Evolutionary conservation across 257 asterid genomes (phyloP), one percentile per base, ranked within the genome.

Genomic region (Solanum chmielewskii): DNA sequence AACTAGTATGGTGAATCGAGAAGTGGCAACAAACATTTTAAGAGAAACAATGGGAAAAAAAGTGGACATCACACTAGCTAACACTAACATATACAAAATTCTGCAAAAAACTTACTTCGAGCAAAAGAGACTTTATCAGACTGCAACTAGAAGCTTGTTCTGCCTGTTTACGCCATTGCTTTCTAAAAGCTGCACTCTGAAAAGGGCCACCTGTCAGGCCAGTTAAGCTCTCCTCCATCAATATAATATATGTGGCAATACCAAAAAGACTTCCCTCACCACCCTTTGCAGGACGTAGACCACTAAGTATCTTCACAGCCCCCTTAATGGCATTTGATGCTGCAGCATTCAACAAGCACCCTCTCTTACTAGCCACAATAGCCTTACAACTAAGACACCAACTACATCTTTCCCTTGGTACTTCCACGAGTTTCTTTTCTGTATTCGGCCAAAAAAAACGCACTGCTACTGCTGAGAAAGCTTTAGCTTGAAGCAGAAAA

Each of bases 351-450:
- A 96, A 88, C 91, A 96, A 90, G 90, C 98, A 96, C 13, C 92
- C 98, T 92, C 90, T 93, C 91, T 89, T 96, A 94, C 98, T 96
- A 59, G 90, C 60, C 35, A 91, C 94, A 77, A 89, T 60, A 87
- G 97, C 94, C 90, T 92, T 93, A 89, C 99, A 96, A 82, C 92
- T 88, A 92, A 94, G 87, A 90, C 98, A 96, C 99, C 98, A 96
- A 89, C 98, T 91, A 88, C 99, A 96, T 91, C 98, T 93, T 92
- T 96, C 99, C 91, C 98, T 91, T 45, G 98, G 97, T 84, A 93
- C 93, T 87, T 95, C 99, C 64, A 92, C 88, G 35, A 96, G 94
- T 89, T 92, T 95, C 91, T 90, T 95, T 87, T 94, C 99, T 29
- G 89, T 88, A 91, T 91, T 91, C 42, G 99, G 99, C 99, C 99